phyloP scores from a whole-genome alignment of 805 yeast species.

The Ogataea paraovalis region DNA sequence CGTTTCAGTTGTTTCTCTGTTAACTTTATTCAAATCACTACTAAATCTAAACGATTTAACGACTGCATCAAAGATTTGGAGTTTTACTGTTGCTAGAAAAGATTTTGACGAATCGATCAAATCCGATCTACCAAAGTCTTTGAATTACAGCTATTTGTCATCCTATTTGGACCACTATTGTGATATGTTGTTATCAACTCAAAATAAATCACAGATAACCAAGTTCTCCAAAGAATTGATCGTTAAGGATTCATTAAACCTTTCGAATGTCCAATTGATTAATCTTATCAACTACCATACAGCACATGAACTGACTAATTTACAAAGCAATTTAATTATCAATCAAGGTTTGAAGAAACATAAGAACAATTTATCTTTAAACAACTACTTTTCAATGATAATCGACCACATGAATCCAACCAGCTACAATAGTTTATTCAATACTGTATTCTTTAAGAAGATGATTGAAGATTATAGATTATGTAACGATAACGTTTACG shows the following conservation, averaged over 20 bases:
- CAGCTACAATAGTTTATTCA: conserved; percentile 11
- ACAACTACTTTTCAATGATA: conserved; percentile 29
- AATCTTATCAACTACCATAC: conserved; percentile 24
- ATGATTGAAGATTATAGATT: conserved; percentile 33
- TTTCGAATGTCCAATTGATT: conserved; percentile 22
- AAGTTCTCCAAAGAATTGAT: conserved; percentile 29
- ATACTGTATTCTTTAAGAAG: conserved; percentile 25
- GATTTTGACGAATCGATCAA: conserved; percentile 27
- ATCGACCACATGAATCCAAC: conserved; percentile 25
- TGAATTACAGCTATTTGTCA: conserved; percentile 15
- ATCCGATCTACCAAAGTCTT: conserved; percentile 8
- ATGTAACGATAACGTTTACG: conserved; percentile 32
- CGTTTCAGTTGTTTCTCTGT: conserved; percentile 24
- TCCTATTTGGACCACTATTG: conserved; percentile 21
- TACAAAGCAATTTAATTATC: conserved; percentile 24
- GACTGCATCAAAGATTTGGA: conserved; percentile 29
- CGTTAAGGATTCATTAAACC: conserved; percentile 23
- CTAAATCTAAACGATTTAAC: conserved; percentile 20
- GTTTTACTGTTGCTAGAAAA: conserved; percentile 27
- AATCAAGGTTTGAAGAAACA: conserved; percentile 31
- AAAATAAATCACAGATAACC: conserved; percentile 23
- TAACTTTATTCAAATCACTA: conserved; percentile 23
- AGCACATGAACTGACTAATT: conserved; percentile 6
- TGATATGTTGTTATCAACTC: conserved; percentile 16
- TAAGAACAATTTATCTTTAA: conserved; percentile 15